Evolutionary conservation across 78 protist genomes (phyloP), one percentile per base, ranked within the genome.

Genomic region (Dictyostelium capitatum): DNA sequence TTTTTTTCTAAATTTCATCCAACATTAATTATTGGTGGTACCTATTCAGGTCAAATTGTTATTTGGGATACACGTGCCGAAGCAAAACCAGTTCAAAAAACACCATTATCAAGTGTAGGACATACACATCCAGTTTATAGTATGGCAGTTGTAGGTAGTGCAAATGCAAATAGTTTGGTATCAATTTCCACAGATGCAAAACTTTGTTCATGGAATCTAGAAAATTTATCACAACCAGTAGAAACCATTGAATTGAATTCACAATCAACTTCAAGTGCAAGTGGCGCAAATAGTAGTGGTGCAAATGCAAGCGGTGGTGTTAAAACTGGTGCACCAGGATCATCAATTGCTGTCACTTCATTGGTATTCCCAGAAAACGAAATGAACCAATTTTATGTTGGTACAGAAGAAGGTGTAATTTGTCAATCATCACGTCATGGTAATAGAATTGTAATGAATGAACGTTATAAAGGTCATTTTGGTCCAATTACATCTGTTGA

Each of bases 51-150:
- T 41, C 97, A 95, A 90, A 72, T 97, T 30, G 96, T 96, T 1
- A 54, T 97, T 65, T 97, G 98, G 98, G 98, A 97, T 77, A 97
- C 82, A 28, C 74, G 98, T n/a, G 83, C 92, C n/a, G 81, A 95
- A 56, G 56, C 91, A 15, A 95, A 95, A 43, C 98, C 98, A 54
- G 97, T 96, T 3, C 95, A 95, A 69, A 54, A 92, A 28, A 82
- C 98, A 23, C 96, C 96, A 28, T 80, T 96, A 20, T 87, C 97
- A 25, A 51, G 96, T 7, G 73, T 72, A 20, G 98, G 95, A 15
- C 98, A 97, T 91, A 91, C 98, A 10, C 97, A 97, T 57, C 98
- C 98, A 30, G 89, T 90, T 14, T 90, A 90, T 59, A 79, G 95
- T 48, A 90, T 90, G 95, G 47, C 83, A 30, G 96, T 92, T 3